phyloP scores from a whole-genome alignment of 371 early-diverging fungal species.

The Thermomucor indicae-seudaticae region DNA sequence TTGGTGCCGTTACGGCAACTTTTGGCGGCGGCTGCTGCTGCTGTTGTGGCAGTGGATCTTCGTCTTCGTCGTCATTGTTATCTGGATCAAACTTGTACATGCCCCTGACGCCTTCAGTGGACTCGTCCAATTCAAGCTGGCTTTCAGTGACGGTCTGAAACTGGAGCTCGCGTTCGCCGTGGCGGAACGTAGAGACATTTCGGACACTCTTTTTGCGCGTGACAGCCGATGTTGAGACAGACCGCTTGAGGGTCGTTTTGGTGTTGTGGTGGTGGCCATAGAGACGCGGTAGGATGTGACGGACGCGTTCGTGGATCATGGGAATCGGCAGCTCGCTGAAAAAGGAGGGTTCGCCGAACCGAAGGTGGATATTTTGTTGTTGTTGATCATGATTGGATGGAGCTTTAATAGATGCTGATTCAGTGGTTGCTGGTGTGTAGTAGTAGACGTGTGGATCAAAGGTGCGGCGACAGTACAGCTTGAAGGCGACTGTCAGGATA shows the following conservation, averaged over 20 bases:
- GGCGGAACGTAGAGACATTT: constrained; percentile 22
- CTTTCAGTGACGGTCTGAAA: constrained; percentile 30
- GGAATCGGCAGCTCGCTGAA: constrained; percentile 51
- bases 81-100: constrained; percentile 30
- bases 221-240: constrained; percentile 10
- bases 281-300: constrained; percentile 47
- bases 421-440: constrained; percentile 15
- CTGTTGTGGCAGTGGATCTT: not conserved
- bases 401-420: not conserved
- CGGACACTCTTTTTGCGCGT: constrained; percentile 32
- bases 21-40: not conserved
- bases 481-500: constrained; percentile 54
- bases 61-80: constrained; percentile 1
- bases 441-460: constrained; percentile 51
- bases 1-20: not conserved
- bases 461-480: constrained; percentile 43
- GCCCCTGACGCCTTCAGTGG: constrained; percentile 30
- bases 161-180: constrained; percentile 17
- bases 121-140: constrained; percentile 35
- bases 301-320: constrained; percentile 52
- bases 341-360: constrained; percentile 56
- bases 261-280: constrained; percentile 20
- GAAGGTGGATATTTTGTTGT: constrained; percentile 27
- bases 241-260: constrained; percentile 5
- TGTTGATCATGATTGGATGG: constrained; percentile 2